A percentile compares a stretch with the other conserved stretches of the same genome.
Evolutionary conservation across 1,284 basidiomycete species (phyloP).

Genomic region (Cryptococcus hybrid): DNA sequence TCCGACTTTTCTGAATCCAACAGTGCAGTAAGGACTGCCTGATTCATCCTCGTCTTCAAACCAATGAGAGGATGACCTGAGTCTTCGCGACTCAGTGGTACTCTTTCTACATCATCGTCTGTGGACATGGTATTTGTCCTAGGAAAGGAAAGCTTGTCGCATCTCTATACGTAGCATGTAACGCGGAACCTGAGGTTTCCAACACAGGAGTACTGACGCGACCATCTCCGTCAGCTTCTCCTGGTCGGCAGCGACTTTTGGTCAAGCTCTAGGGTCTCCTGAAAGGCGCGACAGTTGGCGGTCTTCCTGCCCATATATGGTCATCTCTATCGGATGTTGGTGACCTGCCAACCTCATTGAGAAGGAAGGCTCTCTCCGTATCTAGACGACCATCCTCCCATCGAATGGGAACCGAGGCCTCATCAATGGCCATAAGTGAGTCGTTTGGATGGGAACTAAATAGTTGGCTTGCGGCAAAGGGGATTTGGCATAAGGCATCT

Average conservation of each 20-base stretch:
- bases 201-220: constrained; percentile 16
- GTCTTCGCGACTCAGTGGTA: constrained; percentile 22
- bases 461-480: constrained; percentile 77
- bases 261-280: constrained; percentile 67
- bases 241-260: constrained; percentile 5
- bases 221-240: too few species aligned
- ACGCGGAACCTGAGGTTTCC: background rate
- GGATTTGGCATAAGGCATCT: constrained; percentile 59
- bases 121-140: constrained; percentile 38
- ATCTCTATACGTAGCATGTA: background rate
- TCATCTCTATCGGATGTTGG: constrained; percentile 43
- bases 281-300: constrained; percentile 66
- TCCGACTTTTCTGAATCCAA: constrained; percentile 43
- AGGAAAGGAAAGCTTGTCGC: constrained; percentile 27
- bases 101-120: constrained; percentile 27
- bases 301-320: constrained; percentile 52
- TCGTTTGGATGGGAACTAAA: constrained; percentile 55
- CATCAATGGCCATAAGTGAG: constrained; percentile 43
- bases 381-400: constrained; percentile 4
- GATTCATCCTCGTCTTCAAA: constrained; percentile 35
- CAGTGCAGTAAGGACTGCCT: constrained; percentile 40
- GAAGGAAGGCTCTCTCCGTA: constrained; percentile 31
- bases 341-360: constrained; percentile 17
- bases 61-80: constrained; percentile 31
- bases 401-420: constrained; percentile 26